Evolutionary conservation across 805 yeast genomes (phyloP).

Genomic region (Hyphopichia homilentoma): DNA sequence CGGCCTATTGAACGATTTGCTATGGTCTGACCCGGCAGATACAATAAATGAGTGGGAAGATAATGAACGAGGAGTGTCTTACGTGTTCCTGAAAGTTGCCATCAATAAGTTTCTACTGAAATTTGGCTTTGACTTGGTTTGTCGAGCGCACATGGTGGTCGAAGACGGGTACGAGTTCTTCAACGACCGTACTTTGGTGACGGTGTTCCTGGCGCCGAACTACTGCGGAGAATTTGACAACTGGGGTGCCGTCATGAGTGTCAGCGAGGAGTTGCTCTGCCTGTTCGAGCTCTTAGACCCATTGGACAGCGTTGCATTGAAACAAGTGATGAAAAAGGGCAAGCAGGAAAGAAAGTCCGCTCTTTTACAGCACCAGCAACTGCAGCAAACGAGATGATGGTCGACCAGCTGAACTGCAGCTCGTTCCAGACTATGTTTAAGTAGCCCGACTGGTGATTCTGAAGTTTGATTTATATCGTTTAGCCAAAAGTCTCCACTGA

Average conservation of each 20-base stretch:
- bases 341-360: conserved; percentile 78
- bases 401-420: too few species aligned
- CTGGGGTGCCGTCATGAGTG: conserved; percentile 99
- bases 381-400: too few species aligned
- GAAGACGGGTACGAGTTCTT: conserved; percentile 79
- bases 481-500: too few species aligned
- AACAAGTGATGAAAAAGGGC: conserved; percentile 93
- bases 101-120: conserved; percentile 71
- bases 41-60: conserved; percentile 84
- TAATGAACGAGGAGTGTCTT: conserved; percentile 80
- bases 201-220: conserved; percentile 73
- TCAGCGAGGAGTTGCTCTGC: conserved; percentile 86
- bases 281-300: conserved; percentile 94
- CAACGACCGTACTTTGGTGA: conserved; percentile 66
- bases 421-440: too few species aligned
- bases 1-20: conserved; percentile 70
- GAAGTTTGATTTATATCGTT: too few species aligned
- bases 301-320: conserved; percentile 85
- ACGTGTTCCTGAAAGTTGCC: conserved; percentile 75
- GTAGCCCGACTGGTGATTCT: too few species aligned
- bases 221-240: conserved; percentile 84
- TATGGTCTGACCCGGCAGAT: conserved; percentile 87
- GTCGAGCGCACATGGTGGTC: conserved; percentile 86
- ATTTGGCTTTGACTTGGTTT: conserved; percentile 76
- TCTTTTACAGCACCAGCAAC: conserved; percentile 6